Percentiles rank a stretch among this genome's conserved stretches.
phyloP scores from a whole-genome alignment of 129 eudicot species.

The Escallonia rubra region DNA sequence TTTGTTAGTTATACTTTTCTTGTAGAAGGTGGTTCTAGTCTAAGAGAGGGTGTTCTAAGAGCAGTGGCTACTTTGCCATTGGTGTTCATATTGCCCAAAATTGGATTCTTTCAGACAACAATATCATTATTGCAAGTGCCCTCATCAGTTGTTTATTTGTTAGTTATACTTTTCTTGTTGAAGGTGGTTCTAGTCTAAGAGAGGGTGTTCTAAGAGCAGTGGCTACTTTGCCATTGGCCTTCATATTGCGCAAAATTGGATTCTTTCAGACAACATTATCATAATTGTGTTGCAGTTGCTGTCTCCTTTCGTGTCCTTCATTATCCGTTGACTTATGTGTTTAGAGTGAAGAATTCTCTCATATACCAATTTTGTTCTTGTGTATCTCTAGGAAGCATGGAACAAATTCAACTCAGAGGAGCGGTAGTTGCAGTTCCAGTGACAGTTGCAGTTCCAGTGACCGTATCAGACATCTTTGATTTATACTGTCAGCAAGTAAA shows the following conservation, averaged over 20 bases:
- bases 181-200: no score
- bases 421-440: constrained; percentile 33
- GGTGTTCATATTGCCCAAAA: no score
- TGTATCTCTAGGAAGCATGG: constrained; percentile 77
- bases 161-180: no score
- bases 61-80: not conserved
- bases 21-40: no score
- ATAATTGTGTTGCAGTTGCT: not conserved
- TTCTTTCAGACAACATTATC: not conserved
- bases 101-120: not conserved
- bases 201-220: not conserved
- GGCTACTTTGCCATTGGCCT: not conserved
- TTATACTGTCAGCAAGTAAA: constrained; percentile 1
- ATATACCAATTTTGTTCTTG: not conserved
- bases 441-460: constrained; percentile 2
- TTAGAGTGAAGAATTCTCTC: not conserved
- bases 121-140: no score
- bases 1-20: no score
- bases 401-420: constrained; percentile 92
- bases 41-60: not conserved
- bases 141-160: no score
- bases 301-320: not conserved
- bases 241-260: not conserved
- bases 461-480: constrained; percentile 7
- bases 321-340: not conserved